A percentile compares a stretch with the other conserved stretches of the same genome.
Conservation (phyloP, 768 basidiomycete species). For the Cystobasidiopsis lactophilus region DNA sequence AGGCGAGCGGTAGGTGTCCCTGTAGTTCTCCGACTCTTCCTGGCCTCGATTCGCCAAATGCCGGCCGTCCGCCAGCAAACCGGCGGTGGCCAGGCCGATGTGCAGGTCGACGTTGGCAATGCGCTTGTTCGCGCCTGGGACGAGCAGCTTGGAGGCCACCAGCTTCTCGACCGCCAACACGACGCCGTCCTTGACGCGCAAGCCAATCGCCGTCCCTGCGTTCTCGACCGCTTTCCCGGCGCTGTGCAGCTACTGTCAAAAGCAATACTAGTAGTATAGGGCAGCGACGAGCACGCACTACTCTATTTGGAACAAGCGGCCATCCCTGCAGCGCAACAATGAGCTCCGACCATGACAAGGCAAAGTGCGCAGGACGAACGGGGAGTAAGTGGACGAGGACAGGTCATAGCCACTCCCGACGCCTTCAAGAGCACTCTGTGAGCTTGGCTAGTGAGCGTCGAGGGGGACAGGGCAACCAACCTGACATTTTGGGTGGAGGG, state of each 20-base stretch:
- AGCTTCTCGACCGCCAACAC: constrained; percentile 96
- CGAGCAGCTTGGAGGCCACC: constrained; percentile 80
- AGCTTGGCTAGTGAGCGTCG: too few species aligned
- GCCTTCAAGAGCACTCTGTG: too few species aligned
- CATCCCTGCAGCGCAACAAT: constrained; percentile 41
- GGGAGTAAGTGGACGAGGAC: constrained; percentile 70
- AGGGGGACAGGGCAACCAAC: too few species aligned
- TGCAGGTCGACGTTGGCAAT: constrained; percentile 87
- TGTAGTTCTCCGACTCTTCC: constrained; percentile 54
- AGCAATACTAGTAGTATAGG: not conserved
- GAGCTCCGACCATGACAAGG: constrained; percentile 15
- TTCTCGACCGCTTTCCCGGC: constrained; percentile 98
- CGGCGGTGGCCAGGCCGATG: constrained; percentile 86
- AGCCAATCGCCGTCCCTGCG: constrained; percentile 94
- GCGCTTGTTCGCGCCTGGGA: constrained; percentile 75
- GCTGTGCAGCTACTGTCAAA: constrained; percentile 57
- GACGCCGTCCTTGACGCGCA: constrained; percentile 82
- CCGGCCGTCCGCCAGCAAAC: constrained; percentile 77
- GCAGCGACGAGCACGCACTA: not conserved
- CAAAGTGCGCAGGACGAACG: too few species aligned
- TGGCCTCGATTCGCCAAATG: constrained; percentile 64
- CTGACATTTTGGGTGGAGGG: too few species aligned
- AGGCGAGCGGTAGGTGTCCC: constrained; percentile 48
- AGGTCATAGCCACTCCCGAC: constrained; percentile 99
- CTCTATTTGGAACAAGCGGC: constrained; percentile 83